Conservation (phyloP, 768 basidiomycete genomes). For the Hericium erinaceus region DNA sequence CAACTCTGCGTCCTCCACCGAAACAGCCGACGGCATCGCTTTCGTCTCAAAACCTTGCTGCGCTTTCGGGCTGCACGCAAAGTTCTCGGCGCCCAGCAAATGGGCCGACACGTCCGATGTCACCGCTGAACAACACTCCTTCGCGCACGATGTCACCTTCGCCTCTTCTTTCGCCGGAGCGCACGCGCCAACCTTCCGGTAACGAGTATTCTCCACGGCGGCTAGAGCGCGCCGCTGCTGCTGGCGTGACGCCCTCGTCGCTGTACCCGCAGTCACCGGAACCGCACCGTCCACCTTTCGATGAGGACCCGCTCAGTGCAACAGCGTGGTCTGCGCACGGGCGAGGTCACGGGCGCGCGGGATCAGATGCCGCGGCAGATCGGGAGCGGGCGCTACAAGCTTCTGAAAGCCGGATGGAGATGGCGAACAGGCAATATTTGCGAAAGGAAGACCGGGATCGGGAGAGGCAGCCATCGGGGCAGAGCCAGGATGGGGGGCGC, state of each 20-base stretch:
- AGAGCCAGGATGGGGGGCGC: background rate
- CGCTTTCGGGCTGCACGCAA: conserved; percentile 1
- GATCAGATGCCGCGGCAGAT: conserved; percentile 44
- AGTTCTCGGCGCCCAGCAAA: conserved; percentile 3
- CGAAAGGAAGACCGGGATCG: conserved; percentile 19
- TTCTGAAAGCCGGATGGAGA: conserved; percentile 30
- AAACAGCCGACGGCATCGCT: conserved; percentile 26
- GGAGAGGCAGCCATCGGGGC: conserved; percentile 10
- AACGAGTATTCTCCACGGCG: conserved; percentile 6
- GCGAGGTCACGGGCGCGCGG: conserved; percentile 30
- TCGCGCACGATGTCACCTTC: conserved; percentile 4
- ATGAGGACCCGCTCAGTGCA: conserved; percentile 4
- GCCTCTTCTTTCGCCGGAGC: conserved; percentile 13
- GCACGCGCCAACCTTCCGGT: conserved; percentile 6
- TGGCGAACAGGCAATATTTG: conserved; percentile 23
- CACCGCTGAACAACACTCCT: background rate
- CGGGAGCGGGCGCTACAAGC: conserved; percentile 33
- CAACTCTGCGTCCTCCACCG: conserved; percentile 33
- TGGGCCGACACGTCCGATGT: conserved; percentile 1
- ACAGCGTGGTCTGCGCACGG: conserved; percentile 18
- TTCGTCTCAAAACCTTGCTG: conserved; percentile 23
- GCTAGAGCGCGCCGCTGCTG: background rate
- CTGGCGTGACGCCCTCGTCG: conserved; percentile 9
- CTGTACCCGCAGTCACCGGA: conserved; percentile 14
- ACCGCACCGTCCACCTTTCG: conserved; percentile 9